Evolutionary conservation across 805 yeast genomes (phyloP).

Genomic region (Saturnispora galanensis): DNA sequence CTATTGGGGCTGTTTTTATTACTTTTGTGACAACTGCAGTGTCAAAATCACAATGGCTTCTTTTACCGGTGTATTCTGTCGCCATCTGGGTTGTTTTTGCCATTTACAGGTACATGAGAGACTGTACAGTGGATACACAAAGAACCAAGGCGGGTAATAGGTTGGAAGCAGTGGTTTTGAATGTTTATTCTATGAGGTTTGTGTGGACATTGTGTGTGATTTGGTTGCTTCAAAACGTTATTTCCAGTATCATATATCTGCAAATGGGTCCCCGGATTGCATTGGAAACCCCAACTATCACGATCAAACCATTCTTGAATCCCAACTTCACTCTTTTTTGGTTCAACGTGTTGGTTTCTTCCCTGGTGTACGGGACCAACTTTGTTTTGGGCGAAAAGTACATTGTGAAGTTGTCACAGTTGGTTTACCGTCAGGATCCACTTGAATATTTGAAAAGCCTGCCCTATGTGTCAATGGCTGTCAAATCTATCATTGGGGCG

Average conservation of each 20-base stretch:
- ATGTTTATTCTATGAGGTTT: conserved; percentile 18
- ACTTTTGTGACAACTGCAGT: conserved; percentile 17
- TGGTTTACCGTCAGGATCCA: conserved; percentile 34
- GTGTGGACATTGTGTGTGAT: conserved; percentile 17
- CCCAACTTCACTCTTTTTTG: conserved; percentile 40
- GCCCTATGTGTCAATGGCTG: conserved; percentile 14
- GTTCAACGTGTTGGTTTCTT: conserved; percentile 34
- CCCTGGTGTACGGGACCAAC: conserved; percentile 38
- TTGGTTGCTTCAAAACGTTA: conserved; percentile 13
- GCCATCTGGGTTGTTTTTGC: conserved; percentile 23
- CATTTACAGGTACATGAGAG: conserved; percentile 23
- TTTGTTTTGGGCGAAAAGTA: conserved; percentile 47
- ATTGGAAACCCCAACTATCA: conserved; percentile 27
- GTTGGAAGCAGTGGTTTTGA: conserved; percentile 20
- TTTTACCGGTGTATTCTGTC: conserved; percentile 20
- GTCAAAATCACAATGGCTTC: conserved; percentile 14
- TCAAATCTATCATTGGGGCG: conserved; percentile 28
- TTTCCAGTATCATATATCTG: conserved; percentile 9
- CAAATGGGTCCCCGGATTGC: conserved; percentile 18
- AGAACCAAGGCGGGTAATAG: conserved; percentile 17
- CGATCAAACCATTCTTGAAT: conserved; percentile 33
- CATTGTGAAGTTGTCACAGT: conserved; percentile 38
- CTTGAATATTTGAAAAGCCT: conserved; percentile 18
- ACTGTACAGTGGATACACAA: conserved; percentile 21
- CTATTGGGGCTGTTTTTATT: conserved; percentile 15